These are phyloP conservation scores for Fonsecaea erecta DNA, from an alignment of 2,329 filamentous ascomycete species.

Conservation along the genomic window DNA sequence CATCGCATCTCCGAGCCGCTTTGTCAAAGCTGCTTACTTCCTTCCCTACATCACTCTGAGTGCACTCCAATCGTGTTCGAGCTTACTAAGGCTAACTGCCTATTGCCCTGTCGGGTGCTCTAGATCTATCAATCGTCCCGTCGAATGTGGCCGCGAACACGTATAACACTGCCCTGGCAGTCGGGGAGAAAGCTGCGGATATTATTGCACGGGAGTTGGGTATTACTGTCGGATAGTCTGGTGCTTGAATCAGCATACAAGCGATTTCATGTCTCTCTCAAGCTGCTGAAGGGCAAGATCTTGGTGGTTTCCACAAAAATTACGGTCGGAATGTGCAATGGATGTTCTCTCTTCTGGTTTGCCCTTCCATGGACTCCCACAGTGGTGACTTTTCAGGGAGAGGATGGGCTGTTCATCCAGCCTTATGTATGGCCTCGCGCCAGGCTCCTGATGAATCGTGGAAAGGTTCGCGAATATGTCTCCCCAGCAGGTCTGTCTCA, in stretches of 20 bases:
- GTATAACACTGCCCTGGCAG: slow-evolving; percentile 52
- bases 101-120: background rate
- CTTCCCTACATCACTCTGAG: too few relatives aligned
- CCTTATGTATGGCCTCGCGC: too few relatives aligned
- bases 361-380: too few relatives aligned
- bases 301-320: too few relatives aligned
- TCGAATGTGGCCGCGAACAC: slow-evolving; percentile 51
- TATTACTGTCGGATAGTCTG: background rate
- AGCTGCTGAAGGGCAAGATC: background rate
- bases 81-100: background rate
- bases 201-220: slow-evolving; percentile 41
- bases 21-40: background rate
- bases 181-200: slow-evolving; percentile 50
- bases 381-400: too few relatives aligned
- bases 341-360: too few relatives aligned
- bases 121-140: slow-evolving; percentile 19
- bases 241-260: background rate
- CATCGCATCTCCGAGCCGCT: background rate
- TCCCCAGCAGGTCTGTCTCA: too few relatives aligned
- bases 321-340: too few relatives aligned
- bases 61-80: background rate
- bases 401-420: too few relatives aligned
- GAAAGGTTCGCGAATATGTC: too few relatives aligned
- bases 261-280: too few relatives aligned
- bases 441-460: too few relatives aligned